Conservation (phyloP, 805 yeast species). For the Peterozyma xylosa region DNA sequence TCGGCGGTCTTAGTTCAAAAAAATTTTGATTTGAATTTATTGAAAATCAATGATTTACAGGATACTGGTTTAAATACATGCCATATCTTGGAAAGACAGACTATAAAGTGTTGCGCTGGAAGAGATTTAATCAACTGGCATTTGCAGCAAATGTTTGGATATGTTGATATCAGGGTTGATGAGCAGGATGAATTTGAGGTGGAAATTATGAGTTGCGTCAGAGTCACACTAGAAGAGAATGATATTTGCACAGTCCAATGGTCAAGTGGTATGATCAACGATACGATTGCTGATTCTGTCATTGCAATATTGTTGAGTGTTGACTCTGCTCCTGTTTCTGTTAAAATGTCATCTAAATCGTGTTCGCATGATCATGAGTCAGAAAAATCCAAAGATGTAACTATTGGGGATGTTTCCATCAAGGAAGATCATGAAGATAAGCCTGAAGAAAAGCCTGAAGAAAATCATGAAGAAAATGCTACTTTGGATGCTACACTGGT, state of each 20-base stretch:
- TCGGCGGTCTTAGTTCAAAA: slow-evolving; percentile 87
- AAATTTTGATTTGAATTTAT: slow-evolving; percentile 79
- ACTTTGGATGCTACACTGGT: neutral
- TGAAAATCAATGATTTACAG: slow-evolving; percentile 80
- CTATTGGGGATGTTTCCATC: neutral
- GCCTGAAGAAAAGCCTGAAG: slow-evolving; percentile 7
- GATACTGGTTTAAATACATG: slow-evolving; percentile 87
- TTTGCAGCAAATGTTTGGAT: slow-evolving; percentile 92
- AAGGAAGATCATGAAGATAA: slow-evolving; percentile 1
- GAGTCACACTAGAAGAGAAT: slow-evolving; percentile 33
- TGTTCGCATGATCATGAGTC: slow-evolving; percentile 29
- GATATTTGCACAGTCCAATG: slow-evolving; percentile 70
- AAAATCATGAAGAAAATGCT: neutral
- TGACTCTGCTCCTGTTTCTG: slow-evolving; percentile 93
- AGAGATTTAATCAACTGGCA: slow-evolving; percentile 82
- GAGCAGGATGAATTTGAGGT: slow-evolving; percentile 41
- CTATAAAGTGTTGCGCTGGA: slow-evolving; percentile 71
- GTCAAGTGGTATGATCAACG: slow-evolving; percentile 85
- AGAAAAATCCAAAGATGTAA: neutral
- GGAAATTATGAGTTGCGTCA: slow-evolving; percentile 59
- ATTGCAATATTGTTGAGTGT: slow-evolving; percentile 86
- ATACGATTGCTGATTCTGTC: slow-evolving; percentile 89
- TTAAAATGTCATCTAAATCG: slow-evolving; percentile 66
- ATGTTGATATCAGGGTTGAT: slow-evolving; percentile 55
- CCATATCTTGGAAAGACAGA: slow-evolving; percentile 74